These are phyloP conservation scores for Eimeria necatrix DNA, from an alignment of 169 alveolate genomes.

Conservation along the genomic window DNA sequence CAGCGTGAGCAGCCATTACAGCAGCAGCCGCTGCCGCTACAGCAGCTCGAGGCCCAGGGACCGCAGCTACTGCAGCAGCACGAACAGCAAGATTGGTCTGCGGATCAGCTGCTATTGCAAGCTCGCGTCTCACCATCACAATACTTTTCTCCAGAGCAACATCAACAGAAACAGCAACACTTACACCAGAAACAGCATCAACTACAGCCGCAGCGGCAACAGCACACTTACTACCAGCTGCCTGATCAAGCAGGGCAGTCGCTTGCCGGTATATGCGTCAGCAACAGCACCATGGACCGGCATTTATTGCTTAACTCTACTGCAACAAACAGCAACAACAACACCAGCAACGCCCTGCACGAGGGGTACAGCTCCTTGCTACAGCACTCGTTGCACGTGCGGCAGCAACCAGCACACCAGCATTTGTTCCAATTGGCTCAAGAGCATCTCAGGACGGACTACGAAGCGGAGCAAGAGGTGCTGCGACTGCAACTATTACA, in stretches of 20 bases:
- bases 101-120: background rate
- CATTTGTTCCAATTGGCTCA: background rate
- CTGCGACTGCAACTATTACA: background rate
- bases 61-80: conserved; percentile 38
- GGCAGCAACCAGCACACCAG: background rate
- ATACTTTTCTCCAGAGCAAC: background rate
- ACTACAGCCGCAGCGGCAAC: background rate
- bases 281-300: background rate
- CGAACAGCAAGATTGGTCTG: background rate
- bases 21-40: background rate
- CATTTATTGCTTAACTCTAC: background rate
- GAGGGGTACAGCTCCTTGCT: conserved; percentile 14
- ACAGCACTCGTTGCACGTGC: background rate
- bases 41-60: background rate
- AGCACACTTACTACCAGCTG: background rate
- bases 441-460: background rate
- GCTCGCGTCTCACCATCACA: background rate
- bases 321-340: background rate
- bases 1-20: background rate
- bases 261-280: background rate
- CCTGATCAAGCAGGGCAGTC: background rate
- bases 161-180: background rate
- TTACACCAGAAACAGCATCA: background rate
- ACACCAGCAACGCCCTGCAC: background rate
- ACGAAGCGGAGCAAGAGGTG: background rate